Evolutionary conservation across 2,329 filamentous ascomycete genomes (phyloP).

Genomic region (Verticillium isaacii): DNA sequence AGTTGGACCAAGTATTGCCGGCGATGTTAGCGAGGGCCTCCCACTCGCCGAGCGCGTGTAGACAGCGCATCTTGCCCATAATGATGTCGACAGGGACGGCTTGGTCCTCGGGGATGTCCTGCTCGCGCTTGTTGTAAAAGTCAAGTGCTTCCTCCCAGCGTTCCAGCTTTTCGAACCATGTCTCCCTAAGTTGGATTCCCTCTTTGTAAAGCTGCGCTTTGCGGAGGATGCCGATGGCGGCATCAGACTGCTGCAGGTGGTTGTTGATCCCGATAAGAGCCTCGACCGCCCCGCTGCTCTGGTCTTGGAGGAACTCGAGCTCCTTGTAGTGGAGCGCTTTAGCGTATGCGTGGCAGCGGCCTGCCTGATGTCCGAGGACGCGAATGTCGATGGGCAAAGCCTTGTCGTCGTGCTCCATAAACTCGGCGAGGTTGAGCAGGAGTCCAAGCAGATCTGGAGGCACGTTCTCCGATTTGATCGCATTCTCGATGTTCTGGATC

Average conservation of each 20-base stretch:
- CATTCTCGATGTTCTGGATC: conserved; percentile 90
- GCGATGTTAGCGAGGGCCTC: conserved; percentile 84
- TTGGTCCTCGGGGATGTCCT: conserved; percentile 55
- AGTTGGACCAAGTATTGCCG: conserved; percentile 90
- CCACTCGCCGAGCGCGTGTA: conserved; percentile 97
- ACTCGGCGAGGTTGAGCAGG: conserved; percentile 92
- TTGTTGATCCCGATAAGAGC: conserved; percentile 99
- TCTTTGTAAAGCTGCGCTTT: conserved; percentile 96
- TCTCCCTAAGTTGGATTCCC: conserved; percentile 88
- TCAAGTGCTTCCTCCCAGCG: conserved; percentile 95
- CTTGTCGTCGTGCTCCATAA: conserved; percentile 99
- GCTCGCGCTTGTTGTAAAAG: conserved; percentile 85
- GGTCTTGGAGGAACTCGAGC: conserved; percentile 94
- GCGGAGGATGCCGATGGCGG: conserved; percentile 92
- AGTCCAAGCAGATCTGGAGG: conserved; percentile 93
- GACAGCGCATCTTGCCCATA: conserved; percentile 99
- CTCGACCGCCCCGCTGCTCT: conserved; percentile 92
- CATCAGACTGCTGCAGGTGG: conserved; percentile 96
- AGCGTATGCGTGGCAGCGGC: conserved; percentile 94
- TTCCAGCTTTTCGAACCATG: conserved; percentile 98
- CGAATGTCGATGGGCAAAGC: conserved; percentile 95
- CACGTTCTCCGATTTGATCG: conserved; percentile 91
- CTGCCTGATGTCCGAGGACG: conserved; percentile 88
- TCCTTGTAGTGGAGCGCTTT: conserved; percentile 99
- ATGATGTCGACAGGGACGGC: conserved; percentile 80